Conservation (phyloP, 2,329 filamentous ascomycete species). For the Penicillium concentricum region DNA sequence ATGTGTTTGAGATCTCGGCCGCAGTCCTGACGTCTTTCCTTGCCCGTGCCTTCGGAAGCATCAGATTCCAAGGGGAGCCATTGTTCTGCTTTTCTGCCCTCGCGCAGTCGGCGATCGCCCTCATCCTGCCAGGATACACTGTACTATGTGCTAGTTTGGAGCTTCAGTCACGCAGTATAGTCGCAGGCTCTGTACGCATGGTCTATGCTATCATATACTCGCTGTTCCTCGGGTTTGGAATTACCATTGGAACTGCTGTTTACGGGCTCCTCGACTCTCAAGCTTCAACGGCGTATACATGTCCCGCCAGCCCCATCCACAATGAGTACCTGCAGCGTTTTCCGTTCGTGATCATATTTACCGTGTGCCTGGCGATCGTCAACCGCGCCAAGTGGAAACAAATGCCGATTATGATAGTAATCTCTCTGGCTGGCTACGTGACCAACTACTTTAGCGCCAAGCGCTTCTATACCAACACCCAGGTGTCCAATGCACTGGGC, state of each 20-base stretch:
- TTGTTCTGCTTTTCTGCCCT: conserved; percentile 71
- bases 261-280: conserved; percentile 61
- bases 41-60: conserved; percentile 67
- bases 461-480: conserved; percentile 67
- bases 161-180: conserved; percentile 66
- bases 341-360: conserved; percentile 71
- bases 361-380: conserved; percentile 71
- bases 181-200: conserved; percentile 70
- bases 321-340: conserved; percentile 55
- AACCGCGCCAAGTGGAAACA: conserved; percentile 81
- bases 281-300: conserved; percentile 51
- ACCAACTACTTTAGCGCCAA: conserved; percentile 71
- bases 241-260: conserved; percentile 64
- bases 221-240: conserved; percentile 69
- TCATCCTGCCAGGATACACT: conserved; percentile 70
- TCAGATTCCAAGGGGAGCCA: conserved; percentile 40
- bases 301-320: conserved; percentile 50
- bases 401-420: conserved; percentile 70
- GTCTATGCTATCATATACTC: conserved; percentile 75
- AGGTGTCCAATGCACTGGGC: conserved; percentile 75
- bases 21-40: conserved; percentile 67
- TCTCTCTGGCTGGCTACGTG: conserved; percentile 70
- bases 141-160: conserved; percentile 63
- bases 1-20: conserved; percentile 65
- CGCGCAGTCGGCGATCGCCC: conserved; percentile 69